Evolutionary conservation across 176 grass and related monocot genomes (phyloP).

Genomic region (Raddia distichophylla): DNA sequence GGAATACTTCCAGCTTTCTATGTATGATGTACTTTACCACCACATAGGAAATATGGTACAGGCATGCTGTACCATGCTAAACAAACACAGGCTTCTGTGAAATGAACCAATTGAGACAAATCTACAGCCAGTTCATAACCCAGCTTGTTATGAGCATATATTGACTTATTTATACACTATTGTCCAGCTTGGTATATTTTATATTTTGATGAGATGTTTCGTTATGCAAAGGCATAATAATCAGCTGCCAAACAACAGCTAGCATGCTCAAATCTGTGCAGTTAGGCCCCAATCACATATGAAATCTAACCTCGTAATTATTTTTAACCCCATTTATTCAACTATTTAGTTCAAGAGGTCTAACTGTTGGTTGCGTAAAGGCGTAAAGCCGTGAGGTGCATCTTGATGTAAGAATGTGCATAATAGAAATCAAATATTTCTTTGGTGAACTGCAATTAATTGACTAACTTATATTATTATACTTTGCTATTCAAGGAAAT

Average conservation of each 20-base stretch:
- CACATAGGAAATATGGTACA: background rate
- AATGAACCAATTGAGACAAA: conserved; percentile 19
- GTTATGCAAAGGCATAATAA: background rate
- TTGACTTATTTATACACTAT: background rate
- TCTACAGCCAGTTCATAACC: background rate
- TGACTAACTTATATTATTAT: conserved; percentile 3
- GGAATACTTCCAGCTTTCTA: background rate
- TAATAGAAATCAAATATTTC: conserved; percentile 31
- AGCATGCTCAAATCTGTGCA: background rate
- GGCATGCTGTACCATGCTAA: background rate
- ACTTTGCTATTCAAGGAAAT: conserved; percentile 5
- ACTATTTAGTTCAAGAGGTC: too few relatives aligned
- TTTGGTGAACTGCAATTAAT: conserved; percentile 15
- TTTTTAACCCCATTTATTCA: too few relatives aligned
- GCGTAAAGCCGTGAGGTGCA: too few relatives aligned
- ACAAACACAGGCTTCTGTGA: background rate
- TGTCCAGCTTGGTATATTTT: background rate
- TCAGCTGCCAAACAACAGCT: conserved; percentile 3
- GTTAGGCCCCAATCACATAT: background rate
- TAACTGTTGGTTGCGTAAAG: too few relatives aligned
- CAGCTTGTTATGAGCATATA: conserved; percentile 13
- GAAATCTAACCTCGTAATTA: too few relatives aligned
- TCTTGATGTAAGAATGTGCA: conserved; percentile 88
- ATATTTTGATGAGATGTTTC: conserved; percentile 22
- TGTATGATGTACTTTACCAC: background rate